These are phyloP conservation scores for Tetratostichococcus sp. DNA, from an alignment of 139 green algal species.

Conservation along the genomic window DNA sequence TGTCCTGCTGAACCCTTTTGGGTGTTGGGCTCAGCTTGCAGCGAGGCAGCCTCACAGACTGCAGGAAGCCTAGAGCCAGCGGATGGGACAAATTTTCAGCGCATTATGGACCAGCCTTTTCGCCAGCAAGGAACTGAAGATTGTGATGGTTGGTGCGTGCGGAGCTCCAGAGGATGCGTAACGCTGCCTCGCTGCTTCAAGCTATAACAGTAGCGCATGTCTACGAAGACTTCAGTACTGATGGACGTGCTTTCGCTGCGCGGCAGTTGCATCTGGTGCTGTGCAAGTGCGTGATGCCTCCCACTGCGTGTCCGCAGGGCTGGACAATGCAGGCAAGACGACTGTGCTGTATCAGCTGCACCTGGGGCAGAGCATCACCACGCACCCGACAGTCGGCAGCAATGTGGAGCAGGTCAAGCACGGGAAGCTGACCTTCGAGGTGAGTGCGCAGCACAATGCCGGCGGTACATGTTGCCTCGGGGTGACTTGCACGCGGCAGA, in stretches of 20 bases:
- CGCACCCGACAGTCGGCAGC: conserved; percentile 79
- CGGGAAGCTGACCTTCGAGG: conserved; percentile 78
- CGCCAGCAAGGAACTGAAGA: conserved; percentile 78
- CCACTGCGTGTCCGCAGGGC: conserved; percentile 24
- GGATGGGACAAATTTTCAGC: conserved; percentile 46
- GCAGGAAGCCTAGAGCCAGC: no score
- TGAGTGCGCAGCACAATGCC: conserved; percentile 15
- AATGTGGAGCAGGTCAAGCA: conserved; percentile 85
- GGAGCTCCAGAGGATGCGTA: background rate
- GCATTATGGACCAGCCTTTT: conserved; percentile 58
- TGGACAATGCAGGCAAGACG: conserved; percentile 94
- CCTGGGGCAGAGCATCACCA: conserved; percentile 77
- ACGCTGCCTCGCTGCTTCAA: background rate
- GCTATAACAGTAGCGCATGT: background rate
- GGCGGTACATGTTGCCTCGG: no score
- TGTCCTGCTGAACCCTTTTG: no score
- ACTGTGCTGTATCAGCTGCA: conserved; percentile 89
- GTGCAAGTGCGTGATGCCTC: background rate
- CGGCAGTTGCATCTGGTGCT: background rate
- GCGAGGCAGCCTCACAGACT: no score
- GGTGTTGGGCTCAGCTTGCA: no score
- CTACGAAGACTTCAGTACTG: background rate
- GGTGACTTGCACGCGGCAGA: no score
- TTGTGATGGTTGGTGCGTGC: conserved; percentile 63
- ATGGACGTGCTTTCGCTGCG: background rate